A percentile compares a stretch with the other conserved stretches of the same genome.
phyloP scores from a whole-genome alignment of 768 basidiomycete species.

The Phaffia australis region DNA sequence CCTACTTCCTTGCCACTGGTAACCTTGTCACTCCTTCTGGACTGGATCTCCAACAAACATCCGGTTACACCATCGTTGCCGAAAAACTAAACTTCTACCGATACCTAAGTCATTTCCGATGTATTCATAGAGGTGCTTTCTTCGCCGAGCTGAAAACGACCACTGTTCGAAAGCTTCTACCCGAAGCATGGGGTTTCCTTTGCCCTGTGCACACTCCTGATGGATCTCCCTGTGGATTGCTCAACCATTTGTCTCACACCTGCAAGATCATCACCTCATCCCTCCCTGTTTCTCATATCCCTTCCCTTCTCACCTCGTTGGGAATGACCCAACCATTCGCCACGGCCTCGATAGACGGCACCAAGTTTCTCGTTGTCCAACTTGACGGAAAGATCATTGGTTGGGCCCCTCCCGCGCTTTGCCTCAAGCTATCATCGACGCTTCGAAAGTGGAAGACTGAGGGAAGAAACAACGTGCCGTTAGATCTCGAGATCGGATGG shows the following conservation, averaged over 20 bases:
- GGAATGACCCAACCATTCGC: slow-evolving; percentile 91
- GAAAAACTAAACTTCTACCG: slow-evolving; percentile 98
- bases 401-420: slow-evolving; percentile 68
- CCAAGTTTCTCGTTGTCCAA: slow-evolving; percentile 65
- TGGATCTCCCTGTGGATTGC: slow-evolving; percentile 90
- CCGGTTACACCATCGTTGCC: slow-evolving; percentile 97
- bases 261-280: slow-evolving; percentile 79
- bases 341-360: slow-evolving; percentile 60
- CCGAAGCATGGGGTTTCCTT: slow-evolving; percentile 97
- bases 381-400: slow-evolving; percentile 93
- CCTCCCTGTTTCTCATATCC: slow-evolving; percentile 65
- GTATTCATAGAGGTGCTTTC: slow-evolving; percentile 97
- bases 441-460: slow-evolving; percentile 94
- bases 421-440: slow-evolving; percentile 66
- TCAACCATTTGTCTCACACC: slow-evolving; percentile 88
- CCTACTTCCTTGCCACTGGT: slow-evolving; percentile 94
- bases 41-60: slow-evolving; percentile 90
- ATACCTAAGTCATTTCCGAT: slow-evolving; percentile 96
- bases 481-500: slow-evolving; percentile 88
- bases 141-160: slow-evolving; percentile 98
- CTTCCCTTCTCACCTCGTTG: slow-evolving; percentile 65
- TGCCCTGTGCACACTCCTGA: slow-evolving; percentile 99
- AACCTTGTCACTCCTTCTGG: slow-evolving; percentile 90
- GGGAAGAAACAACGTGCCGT: slow-evolving; percentile 62
- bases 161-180: slow-evolving; percentile 85